A percentile compares a stretch with the other conserved stretches of the same genome.
Evolutionary conservation across 1,284 basidiomycete species (phyloP).

Genomic region (Pyrrhoderma lamaoense): DNA sequence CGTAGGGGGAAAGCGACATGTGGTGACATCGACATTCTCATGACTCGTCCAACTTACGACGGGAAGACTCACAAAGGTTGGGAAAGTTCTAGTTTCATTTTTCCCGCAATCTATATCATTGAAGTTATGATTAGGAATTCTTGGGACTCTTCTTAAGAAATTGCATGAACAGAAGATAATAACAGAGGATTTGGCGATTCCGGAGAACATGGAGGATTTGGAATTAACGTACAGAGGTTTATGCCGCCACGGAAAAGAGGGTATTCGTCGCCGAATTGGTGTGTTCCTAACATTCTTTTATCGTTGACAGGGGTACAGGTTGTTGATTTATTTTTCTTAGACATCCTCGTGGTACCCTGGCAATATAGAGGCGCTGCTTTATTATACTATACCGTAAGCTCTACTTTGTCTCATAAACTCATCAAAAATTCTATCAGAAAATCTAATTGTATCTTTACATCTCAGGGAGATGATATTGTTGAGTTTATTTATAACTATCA

Average conservation of each 20-base stretch:
- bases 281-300: slow-evolving; percentile 19
- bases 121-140: slow-evolving; percentile 41
- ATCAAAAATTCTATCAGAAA: no score
- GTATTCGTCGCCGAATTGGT: slow-evolving; percentile 68
- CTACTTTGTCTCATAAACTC: slow-evolving; percentile 2
- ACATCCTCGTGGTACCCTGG: slow-evolving; percentile 74
- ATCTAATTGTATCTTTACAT: slow-evolving; percentile 26
- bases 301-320: neutral
- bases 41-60: slow-evolving; percentile 68
- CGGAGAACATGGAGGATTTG: slow-evolving; percentile 56
- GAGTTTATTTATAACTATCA: slow-evolving; percentile 24
- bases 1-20: slow-evolving; percentile 61
- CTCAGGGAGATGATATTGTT: slow-evolving; percentile 78
- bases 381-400: slow-evolving; percentile 78
- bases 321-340: slow-evolving; percentile 25
- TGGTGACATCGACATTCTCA: slow-evolving; percentile 86
- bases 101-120: no score
- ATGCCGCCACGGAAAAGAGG: slow-evolving; percentile 36
- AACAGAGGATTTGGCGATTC: slow-evolving; percentile 70
- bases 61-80: slow-evolving; percentile 64
- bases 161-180: slow-evolving; percentile 57
- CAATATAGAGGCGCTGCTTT: slow-evolving; percentile 73
- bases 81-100: slow-evolving; percentile 5
- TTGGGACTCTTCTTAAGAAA: slow-evolving; percentile 46
- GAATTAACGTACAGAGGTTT: slow-evolving; percentile 80